A percentile compares a stretch with the other conserved stretches of the same genome.
These are phyloP conservation scores for Eucalyptus sp. DNA, from an alignment of 345 rosid species.

Conservation along the genomic window DNA sequence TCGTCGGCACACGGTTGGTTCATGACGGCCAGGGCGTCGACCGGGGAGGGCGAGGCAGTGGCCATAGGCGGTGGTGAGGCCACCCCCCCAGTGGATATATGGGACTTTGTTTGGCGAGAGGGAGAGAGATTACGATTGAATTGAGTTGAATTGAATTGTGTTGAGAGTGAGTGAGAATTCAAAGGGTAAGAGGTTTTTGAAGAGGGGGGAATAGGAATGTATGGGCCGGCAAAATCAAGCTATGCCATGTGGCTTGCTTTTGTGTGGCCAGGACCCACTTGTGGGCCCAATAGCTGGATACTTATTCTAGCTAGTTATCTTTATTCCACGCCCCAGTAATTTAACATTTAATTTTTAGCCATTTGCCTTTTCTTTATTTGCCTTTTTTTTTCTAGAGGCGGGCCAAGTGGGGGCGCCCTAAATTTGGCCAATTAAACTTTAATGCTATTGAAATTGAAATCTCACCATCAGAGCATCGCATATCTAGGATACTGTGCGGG, in stretches of 20 bases:
- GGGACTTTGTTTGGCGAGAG: not conserved
- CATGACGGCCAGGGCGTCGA: not conserved
- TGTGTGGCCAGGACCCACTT: constrained; percentile 1
- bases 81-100: not conserved
- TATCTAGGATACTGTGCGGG: not conserved
- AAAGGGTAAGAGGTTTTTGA: not conserved
- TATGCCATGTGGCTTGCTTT: constrained; percentile 20
- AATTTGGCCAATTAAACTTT: not conserved
- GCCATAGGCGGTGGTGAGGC: not conserved
- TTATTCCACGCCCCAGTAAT: not conserved
- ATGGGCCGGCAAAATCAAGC: constrained; percentile 28
- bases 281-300: not conserved
- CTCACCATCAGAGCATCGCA: not conserved
- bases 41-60: not conserved
- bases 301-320: not conserved
- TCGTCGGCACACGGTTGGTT: constrained; percentile 15
- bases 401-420: not conserved
- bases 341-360: not conserved
- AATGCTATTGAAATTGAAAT: not conserved
- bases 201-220: not conserved
- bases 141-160: not conserved
- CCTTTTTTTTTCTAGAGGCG: not conserved
- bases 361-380: not conserved
- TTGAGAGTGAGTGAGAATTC: not conserved
- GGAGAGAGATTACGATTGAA: not conserved